Base-by-base conservation (phyloP, 2,329 filamentous ascomycete species). In the Coniella vitis region DNA sequence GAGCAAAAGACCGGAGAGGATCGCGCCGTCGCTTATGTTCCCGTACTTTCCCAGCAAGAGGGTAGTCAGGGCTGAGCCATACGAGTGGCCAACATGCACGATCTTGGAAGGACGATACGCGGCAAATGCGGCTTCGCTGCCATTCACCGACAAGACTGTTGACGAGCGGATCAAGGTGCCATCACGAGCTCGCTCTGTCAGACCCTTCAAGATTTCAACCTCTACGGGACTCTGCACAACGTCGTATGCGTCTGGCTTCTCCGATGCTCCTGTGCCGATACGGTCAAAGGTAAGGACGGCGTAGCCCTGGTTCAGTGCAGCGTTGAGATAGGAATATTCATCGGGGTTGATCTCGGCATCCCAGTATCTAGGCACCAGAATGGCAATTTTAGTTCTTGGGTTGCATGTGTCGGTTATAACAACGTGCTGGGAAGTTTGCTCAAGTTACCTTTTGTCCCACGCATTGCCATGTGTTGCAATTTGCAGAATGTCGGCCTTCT, bases 401-500 rank as follows among this genome's bases (percentile, higher is more conserved):
- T n/a, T n/a, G n/a, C n/a, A n/a, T n/a, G n/a, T n/a, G n/a, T n/a
- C n/a, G n/a, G n/a, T n/a, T n/a, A n/a, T n/a, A n/a, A n/a, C n/a
- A 21, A 16, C n/a, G 20, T 12, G 4, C 20, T 4, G 1, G 20
- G 16, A 9, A 2, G 29, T 44, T 14, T 34, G 19, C 22, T 2
- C 20, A 8, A 12, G 4, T 20, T 84, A 85, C 38, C 69, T 75
- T 42, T 60, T 60, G 46, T 67, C 64, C 49, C 69, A 69, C 20
- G 66, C 69, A 20, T 69, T 54, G 4, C 69, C 69, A 43, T 70
- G 68, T 3, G 70, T 72, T 44, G 68, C 60, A 42, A 71, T 64
- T 56, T 72, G 67, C 4, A 71, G 51, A 19, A 60, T 55, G 13
- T 57, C 34, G 5, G 47, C 12, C 34, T 56, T 57, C 3, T 38